Evolutionary conservation across 2,329 filamentous ascomycete genomes (phyloP).

Genomic region (Paraconiothyrium brasiliense): DNA sequence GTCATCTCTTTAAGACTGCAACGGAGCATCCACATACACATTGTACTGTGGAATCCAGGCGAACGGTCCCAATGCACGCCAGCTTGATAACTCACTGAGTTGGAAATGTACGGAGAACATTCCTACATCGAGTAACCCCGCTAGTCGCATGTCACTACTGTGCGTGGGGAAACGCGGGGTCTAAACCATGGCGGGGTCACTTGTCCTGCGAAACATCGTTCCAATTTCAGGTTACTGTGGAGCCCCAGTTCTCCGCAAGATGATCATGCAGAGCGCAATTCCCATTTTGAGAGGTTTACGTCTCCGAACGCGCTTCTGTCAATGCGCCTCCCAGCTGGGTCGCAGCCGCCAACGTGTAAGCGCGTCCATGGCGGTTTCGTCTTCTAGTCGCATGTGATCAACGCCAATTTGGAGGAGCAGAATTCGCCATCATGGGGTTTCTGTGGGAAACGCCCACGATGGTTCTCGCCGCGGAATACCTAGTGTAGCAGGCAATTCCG

Average conservation of each 20-base stretch:
- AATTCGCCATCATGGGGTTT: not conserved
- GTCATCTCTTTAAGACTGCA: conserved; percentile 3
- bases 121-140: conserved; percentile 18
- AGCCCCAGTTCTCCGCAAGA: not conserved
- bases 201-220: conserved; percentile 5
- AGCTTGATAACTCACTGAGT: conserved; percentile 13
- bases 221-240: not conserved
- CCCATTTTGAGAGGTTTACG: not conserved
- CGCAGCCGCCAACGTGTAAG: not conserved
- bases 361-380: not conserved
- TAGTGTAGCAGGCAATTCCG: conserved; percentile 11
- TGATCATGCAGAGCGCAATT: not conserved
- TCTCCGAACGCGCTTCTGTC: not conserved
- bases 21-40: not conserved
- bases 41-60: not conserved
- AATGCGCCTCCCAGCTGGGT: not conserved
- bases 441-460: not conserved
- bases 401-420: not conserved
- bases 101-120: conserved; percentile 29
- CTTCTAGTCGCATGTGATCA: not conserved
- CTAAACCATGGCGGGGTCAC: conserved; percentile 2
- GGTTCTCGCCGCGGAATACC: not conserved
- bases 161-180: conserved; percentile 24
- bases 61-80: conserved; percentile 7
- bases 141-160: conserved; percentile 5